These are phyloP conservation scores for Hanseniaspora occidentalis DNA, from an alignment of 805 yeast species.

Conservation along the genomic window DNA sequence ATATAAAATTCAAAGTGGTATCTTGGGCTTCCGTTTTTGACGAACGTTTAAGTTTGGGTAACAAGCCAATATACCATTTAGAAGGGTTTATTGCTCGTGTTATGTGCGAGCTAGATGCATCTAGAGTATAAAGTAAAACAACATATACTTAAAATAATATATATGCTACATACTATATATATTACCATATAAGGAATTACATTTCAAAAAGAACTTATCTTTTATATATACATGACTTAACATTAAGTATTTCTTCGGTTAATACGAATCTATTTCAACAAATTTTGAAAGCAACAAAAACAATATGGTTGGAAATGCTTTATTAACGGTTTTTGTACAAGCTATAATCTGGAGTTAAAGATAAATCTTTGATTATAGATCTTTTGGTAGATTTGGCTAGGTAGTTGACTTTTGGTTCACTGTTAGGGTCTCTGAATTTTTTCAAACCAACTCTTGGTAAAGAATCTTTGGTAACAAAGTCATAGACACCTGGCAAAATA, in stretches of 20 bases:
- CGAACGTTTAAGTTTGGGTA: conserved; percentile 76
- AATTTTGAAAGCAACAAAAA: no score
- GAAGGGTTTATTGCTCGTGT: conserved; percentile 88
- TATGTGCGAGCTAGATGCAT: conserved; percentile 25
- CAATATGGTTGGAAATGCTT: no score
- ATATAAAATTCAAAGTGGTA: conserved; percentile 30
- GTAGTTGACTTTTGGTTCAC: conserved; percentile 36
- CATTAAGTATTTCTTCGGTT: no score
- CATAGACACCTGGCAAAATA: conserved; percentile 86
- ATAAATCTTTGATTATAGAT: conserved; percentile 40
- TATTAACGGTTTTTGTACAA: conserved; percentile 53
- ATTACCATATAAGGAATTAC: no score
- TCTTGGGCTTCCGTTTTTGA: conserved; percentile 58
- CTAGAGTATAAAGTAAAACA: not conserved
- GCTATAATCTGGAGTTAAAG: conserved; percentile 39
- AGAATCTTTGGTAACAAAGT: conserved; percentile 54
- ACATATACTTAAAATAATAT: no score
- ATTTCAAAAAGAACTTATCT: no score
- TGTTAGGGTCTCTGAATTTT: conserved; percentile 30
- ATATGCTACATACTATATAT: no score
- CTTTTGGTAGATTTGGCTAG: conserved; percentile 56
- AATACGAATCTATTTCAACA: no score
- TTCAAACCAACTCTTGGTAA: conserved; percentile 63
- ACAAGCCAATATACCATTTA: conserved; percentile 82
- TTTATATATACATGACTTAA: not conserved